Conservation (phyloP, 345 rosid species). For the Gossypium australe region DNA sequence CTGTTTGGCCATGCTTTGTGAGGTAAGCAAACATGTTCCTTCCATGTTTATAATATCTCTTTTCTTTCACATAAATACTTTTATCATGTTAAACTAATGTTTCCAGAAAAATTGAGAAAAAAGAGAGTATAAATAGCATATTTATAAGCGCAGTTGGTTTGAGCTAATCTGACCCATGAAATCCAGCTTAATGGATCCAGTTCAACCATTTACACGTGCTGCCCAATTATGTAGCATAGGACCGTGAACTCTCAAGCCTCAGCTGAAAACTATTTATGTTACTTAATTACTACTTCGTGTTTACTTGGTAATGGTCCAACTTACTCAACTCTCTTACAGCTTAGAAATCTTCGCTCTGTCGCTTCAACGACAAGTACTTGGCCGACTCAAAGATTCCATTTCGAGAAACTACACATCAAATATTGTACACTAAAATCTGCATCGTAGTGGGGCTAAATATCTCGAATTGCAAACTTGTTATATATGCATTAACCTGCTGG, state of each 20-base stretch:
- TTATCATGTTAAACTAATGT: too few relatives aligned
- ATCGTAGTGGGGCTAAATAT: neutral
- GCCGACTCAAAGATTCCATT: neutral
- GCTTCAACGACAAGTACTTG: neutral
- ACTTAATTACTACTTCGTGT: neutral
- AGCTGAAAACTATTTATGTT: neutral
- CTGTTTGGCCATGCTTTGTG: neutral
- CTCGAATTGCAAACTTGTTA: neutral
- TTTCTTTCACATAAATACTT: too few relatives aligned
- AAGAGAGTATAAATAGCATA: too few relatives aligned
- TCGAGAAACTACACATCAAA: constrained; percentile 1
- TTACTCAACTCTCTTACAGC: neutral
- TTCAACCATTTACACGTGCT: constrained; percentile 11
- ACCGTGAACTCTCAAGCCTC: neutral
- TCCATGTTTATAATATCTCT: too few relatives aligned
- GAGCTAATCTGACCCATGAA: neutral
- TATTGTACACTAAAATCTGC: neutral
- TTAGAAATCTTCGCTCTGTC: neutral
- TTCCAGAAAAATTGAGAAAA: too few relatives aligned
- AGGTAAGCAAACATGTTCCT: too few relatives aligned
- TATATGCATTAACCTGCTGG: neutral
- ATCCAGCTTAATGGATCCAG: constrained; percentile 12
- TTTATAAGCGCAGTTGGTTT: too few relatives aligned
- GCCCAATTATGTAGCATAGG: neutral
- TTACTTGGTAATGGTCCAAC: neutral